Percentiles rank a stretch among this genome's conserved stretches.
Conservation (phyloP, 108 stramenopile species). For the Pseudonitzschia multistriata region DNA sequence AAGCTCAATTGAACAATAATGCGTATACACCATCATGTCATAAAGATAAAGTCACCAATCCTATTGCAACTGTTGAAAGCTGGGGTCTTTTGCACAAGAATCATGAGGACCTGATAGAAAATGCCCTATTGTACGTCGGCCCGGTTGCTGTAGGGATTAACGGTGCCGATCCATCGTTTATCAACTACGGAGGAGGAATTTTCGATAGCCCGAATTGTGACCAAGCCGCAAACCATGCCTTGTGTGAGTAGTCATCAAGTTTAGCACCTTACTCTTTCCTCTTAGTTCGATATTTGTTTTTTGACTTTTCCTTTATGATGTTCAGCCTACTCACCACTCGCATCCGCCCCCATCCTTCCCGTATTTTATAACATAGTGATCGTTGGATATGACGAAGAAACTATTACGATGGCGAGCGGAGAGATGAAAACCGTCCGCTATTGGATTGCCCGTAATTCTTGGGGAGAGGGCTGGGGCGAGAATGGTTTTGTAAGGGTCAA, state of each 20-base stretch:
- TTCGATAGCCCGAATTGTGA: conserved; percentile 48
- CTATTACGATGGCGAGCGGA: neutral
- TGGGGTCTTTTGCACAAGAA: conserved; percentile 72
- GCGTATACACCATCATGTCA: neutral
- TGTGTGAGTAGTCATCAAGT: conserved; percentile 20
- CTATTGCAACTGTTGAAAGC: conserved; percentile 64
- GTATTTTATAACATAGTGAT: neutral
- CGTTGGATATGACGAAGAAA: conserved; percentile 24
- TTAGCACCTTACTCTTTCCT: neutral
- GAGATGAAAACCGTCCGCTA: conserved; percentile 33
- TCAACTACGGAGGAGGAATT: conserved; percentile 62
- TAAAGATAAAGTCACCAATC: conserved; percentile 30
- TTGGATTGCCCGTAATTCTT: conserved; percentile 74
- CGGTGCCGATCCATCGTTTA: conserved; percentile 63
- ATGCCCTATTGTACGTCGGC: conserved; percentile 70
- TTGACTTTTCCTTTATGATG: no score
- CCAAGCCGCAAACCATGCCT: conserved; percentile 68
- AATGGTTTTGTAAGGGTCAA: conserved; percentile 64
- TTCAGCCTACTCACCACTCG: conserved; percentile 46
- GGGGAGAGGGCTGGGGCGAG: conserved; percentile 75
- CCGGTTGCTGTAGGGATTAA: conserved; percentile 76
- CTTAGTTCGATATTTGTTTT: conserved; percentile 16
- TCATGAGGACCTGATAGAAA: conserved; percentile 66
- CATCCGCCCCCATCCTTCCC: neutral
- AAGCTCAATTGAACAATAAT: neutral